Base-by-base conservation (phyloP, 164 flowering plant genomes). In the Sextonia rubra region DNA sequence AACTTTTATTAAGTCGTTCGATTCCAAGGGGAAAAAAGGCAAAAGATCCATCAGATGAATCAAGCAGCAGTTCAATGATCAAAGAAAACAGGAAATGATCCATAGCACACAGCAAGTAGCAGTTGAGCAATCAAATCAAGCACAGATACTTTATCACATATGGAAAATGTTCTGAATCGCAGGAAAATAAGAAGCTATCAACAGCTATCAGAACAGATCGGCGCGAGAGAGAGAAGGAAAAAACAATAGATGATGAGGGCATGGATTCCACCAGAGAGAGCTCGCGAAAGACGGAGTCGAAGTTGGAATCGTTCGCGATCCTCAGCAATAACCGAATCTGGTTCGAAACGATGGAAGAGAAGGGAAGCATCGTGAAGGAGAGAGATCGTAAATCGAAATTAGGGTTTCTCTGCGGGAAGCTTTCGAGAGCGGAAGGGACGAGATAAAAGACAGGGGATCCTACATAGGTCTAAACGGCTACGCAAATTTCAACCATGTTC, bases 261-360 rank as follows among this genome's bases (percentile, higher is more conserved):
- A 20, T 3, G n/a, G 58, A 22, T 71, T 24, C 20, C 26, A 52
- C 98, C 93, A 88, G 83, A 65, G 76, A 72, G 67, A 93, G 89
- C 76, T 91, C 91, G 37, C 66, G 84, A 32, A 82, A 61, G 37
- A 90, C 86, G 4, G 86, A 79, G 64, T 91, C 94, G 77, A 76
- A 84, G 84, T 87, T 86, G 69, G 90, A 79, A 23, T 83, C 90
- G 62, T 72, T 78, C 79, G 80, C 71, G 84, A 80, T 76, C 73
- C 84, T 83, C 15, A 93, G 84, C 80, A 86, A 79, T 79, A 82
- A 88, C 30, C 93, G 89, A 78, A 90, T 86, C 80, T 90, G 92
- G 71, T 27, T 72, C 69, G 91, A 63, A 5, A 82, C 52, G 26
- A 79, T 77, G 24, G 86, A 72, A 20, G 91, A 78, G 56, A 83